Base-by-base conservation (phyloP, 106 monocot genomes). In the Phalaenopsis equestris region DNA sequence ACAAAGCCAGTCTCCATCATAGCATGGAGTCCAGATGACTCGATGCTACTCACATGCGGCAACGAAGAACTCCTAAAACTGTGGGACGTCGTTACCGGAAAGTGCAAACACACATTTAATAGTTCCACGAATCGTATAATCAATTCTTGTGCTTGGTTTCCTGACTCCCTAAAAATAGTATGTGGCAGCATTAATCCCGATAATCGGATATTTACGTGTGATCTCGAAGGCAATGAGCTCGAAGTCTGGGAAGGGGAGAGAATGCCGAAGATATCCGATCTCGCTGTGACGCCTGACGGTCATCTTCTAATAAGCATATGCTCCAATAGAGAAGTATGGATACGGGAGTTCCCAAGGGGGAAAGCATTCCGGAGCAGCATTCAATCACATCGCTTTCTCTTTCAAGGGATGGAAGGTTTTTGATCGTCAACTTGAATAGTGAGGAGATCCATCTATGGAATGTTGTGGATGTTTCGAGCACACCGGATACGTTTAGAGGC, bases 1-100 rank as follows among this genome's bases (percentile, higher is more conserved):
- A 37, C 14, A 14, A 87, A 83, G 75, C 89, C 93, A n/a, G 82
- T 93, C 52, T 91, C 90, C 41, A 89, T 88, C 78, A 72, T 91
- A 48, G 82, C 90, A 67, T 93, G 93, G 93, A 93, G 93, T 85
- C 93, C 93, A 37, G 84, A 93, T 75, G 89, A 93, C 79, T 89
- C 75, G 19, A 87, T 90, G 90, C 79, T 93, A 11, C 87, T 93
- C 23, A 89, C 93, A 72, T 89, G 90, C 79, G 90, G 93, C 67
- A 93, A 84, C 56, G 80, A 67, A 38, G 90, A 93, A 78, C 84
- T 84, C 65, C 72, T 91, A 38, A 93, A 87, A 78, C 61, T 93
- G 52, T 93, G 93, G 93, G 87, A 93, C 45, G 89, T 86, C 5
- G 64, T 77, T 42, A 84, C 82, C 55, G 90, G 90, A 75, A 77